Base-by-base conservation (phyloP, 768 basidiomycete species). In the Mrakia gelida region DNA sequence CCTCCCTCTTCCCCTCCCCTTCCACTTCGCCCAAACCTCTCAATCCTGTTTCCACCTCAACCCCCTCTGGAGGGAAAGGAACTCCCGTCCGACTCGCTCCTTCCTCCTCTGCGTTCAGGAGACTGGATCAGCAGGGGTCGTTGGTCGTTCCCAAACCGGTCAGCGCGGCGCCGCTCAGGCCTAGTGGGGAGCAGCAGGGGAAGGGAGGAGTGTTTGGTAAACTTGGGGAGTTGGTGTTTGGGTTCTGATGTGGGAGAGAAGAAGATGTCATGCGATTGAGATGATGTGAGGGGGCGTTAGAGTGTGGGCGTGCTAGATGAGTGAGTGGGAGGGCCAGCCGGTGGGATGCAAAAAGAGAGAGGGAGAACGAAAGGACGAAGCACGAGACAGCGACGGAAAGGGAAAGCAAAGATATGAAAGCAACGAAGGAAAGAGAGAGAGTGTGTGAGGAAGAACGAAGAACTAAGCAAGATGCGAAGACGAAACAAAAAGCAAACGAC, bases 181-280 rank as follows among this genome's bases (percentile, higher is more conserved):
- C 49, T 30, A 10, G 38, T 38, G 18, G 49, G 45, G 71, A n/a
- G 32, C 61, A 65, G 65, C 65, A 75, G 28, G 71, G 45, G 34
- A 41, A 56, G 67, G 28, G 61, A 23, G 71, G 61, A 0, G 67
- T 75, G 30, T 45, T 79, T 13, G 70, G 68, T 1, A 79, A 79
- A 74, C 28, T 79, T 26, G 78, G 78, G 16, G 78, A 79, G 73
- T 56, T 70, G 26, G 78, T 79, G 21, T 79, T 79, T 72, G 78
- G 78, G 38, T 79, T 79, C n/a, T 79, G 61, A 21, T 45, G 62
- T 15, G 45, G 41, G 62, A 13, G 75, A 26, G 43, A 68, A 5
- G 75, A 38, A n/a, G n/a, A 56, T 30, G 61, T 49, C 30, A 52
- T 75, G 67, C 18, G 34, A 70, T 32, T 21, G 63, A 16, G 30